Base-by-base conservation (phyloP, 176 grass and related monocot species). In the Phyllostachys edulis region DNA sequence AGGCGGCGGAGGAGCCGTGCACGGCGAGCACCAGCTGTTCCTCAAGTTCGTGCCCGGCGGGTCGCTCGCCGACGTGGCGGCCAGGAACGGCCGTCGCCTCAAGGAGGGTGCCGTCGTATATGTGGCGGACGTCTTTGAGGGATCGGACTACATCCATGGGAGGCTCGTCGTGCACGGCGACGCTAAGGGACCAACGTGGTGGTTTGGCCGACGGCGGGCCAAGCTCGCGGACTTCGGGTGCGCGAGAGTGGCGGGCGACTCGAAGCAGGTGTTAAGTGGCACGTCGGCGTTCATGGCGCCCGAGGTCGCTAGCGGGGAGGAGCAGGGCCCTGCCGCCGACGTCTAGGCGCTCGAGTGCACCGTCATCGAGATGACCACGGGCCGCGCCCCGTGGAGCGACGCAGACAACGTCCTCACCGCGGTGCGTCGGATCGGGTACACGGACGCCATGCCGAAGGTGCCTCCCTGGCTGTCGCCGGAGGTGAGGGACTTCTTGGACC, bases 221-320 rank as follows among this genome's bases (percentile, higher is more conserved):
- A 91, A 83, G 75, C 80, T 94, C 12, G 87, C 89, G 0, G 87
- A 92, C 69, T 82, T 90, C 15, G 87, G 92, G 1, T 94, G 89
- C 60, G 80, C 87, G 6, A 83, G 76, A 32, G 12, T 7, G 60
- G 71, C 3, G 18, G 9, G 12, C 0, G 20, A 67, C n/a, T 40
- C 18, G 29, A 54, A 36, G 36, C 7, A 14, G 42, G 45, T 11
- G 0, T 17, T 88, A 45, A 75, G 67, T 0, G 89, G 89, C 5
- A 92, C 87, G 7, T 84, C 81, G 55, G 66, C 80, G 81, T 89
- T 91, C 76, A 89, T 94, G 92, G 86, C 92, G 20, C 89, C 92
- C 4, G 93, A 95, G 71, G 93, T 90, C 2, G 90, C 85, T 4
- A 80, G 93, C 24, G 90, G 85, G 12, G 85, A 92, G 41, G 82